Percentiles rank a stretch among this genome's conserved stretches.
Evolutionary conservation across 306 rosid genomes (phyloP).

Genomic region (Glycine latifolia): DNA sequence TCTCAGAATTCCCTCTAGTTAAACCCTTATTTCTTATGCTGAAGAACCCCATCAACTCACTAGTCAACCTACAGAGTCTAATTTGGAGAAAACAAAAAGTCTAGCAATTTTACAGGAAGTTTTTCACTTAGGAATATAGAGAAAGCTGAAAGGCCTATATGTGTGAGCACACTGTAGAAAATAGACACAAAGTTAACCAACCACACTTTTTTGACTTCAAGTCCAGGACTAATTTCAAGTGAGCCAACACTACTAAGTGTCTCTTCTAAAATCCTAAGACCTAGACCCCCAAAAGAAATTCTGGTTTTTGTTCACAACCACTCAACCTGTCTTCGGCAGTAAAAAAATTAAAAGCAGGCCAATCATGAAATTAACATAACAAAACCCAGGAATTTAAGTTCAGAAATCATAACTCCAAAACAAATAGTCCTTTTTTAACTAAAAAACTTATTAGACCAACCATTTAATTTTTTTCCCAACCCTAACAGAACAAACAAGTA

Average conservation of each 20-base stretch:
- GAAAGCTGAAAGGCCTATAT: constrained; percentile 18
- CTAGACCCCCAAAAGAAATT: background rate
- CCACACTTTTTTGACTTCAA: constrained; percentile 34
- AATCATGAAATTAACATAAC: constrained; percentile 13
- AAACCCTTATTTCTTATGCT: constrained; percentile 18
- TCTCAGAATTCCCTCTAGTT: constrained; percentile 4
- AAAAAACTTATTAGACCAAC: background rate
- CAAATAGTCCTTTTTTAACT: background rate
- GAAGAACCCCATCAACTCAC: constrained; percentile 5
- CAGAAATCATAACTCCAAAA: background rate
- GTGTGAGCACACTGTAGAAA: background rate
- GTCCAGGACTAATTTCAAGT: constrained; percentile 16
- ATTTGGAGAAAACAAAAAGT: constrained; percentile 28
- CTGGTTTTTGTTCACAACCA: background rate
- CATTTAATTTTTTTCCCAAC: constrained; percentile 2
- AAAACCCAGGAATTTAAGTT: background rate
- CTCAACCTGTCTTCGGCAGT: constrained; percentile 12
- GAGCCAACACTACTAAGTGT: background rate
- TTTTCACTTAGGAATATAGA: constrained; percentile 26
- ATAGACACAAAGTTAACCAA: constrained; percentile 26
- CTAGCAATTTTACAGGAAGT: background rate
- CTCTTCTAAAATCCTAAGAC: constrained; percentile 30
- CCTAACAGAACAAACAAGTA: constrained; percentile 18
- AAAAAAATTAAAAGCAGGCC: background rate
- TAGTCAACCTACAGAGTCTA: background rate